phyloP scores from a whole-genome alignment of 2,329 filamentous ascomycete species.

The Catunica adiposa region DNA sequence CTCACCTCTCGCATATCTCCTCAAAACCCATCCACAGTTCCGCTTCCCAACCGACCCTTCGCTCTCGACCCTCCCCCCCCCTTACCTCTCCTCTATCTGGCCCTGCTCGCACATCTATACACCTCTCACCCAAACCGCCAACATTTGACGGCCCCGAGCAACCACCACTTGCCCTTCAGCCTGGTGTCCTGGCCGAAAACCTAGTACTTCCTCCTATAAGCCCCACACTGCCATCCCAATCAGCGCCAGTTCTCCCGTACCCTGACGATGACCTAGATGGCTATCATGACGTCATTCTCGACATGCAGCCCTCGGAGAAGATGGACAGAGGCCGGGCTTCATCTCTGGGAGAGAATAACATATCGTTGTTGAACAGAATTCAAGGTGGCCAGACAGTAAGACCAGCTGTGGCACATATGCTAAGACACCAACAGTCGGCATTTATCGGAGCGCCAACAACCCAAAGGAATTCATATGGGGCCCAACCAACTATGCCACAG shows the following conservation, averaged over 20 bases:
- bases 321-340: neutral
- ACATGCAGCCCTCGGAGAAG: neutral
- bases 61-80: neutral
- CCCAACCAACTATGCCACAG: neutral
- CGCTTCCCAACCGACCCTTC: neutral
- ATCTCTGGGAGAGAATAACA: neutral
- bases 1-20: neutral
- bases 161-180: slow-evolving; percentile 5
- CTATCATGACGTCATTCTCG: neutral
- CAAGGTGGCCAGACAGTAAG: neutral
- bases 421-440: neutral
- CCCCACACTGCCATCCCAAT: neutral
- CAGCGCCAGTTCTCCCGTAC: slow-evolving; percentile 6
- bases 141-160: neutral
- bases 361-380: too few relatives aligned
- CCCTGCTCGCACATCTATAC: neutral
- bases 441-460: neutral
- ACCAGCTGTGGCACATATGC: neutral
- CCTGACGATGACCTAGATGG: slow-evolving; percentile 7
- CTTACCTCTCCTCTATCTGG: neutral
- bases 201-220: neutral
- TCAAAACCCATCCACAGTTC: neutral
- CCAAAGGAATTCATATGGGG: neutral
- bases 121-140: neutral
- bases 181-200: slow-evolving; percentile 5